phyloP scores from a whole-genome alignment of 129 eudicot genomes.

The Chrysanthemum makinoi region DNA sequence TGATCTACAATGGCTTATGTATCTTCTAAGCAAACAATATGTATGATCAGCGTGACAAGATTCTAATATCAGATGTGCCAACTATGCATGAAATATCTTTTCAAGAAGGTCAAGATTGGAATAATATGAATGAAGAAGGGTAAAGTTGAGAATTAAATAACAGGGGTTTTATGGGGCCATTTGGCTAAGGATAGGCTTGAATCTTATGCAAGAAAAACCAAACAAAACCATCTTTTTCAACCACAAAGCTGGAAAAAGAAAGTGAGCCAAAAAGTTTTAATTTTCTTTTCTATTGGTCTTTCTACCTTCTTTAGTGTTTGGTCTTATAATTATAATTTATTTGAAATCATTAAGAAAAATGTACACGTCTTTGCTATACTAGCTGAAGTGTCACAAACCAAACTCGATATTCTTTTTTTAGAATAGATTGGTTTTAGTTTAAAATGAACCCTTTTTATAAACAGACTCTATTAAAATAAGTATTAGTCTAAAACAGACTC shows the following conservation, averaged over 20 bases:
- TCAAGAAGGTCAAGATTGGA: constrained; percentile 19
- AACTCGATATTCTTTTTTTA: too few relatives aligned
- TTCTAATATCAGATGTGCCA: constrained; percentile 9
- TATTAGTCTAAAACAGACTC: too few relatives aligned
- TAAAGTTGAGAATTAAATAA: constrained; percentile 17
- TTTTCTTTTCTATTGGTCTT: background rate
- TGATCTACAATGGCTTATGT: too few relatives aligned
- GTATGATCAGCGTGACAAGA: background rate
- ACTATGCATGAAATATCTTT: constrained; percentile 21
- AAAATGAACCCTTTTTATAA: too few relatives aligned
- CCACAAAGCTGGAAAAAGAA: constrained; percentile 37
- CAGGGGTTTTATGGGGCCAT: background rate
- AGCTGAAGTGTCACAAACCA: too few relatives aligned
- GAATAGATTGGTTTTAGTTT: too few relatives aligned
- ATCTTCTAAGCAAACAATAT: background rate
- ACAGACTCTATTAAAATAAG: too few relatives aligned
- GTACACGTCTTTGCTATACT: too few relatives aligned
- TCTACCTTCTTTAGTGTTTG: background rate
- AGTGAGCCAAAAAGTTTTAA: constrained; percentile 31
- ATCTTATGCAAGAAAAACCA: constrained; percentile 32
- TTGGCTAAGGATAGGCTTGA: constrained; percentile 32
- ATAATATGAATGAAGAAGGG: constrained; percentile 10
- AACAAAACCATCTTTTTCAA: constrained; percentile 36
- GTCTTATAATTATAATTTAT: background rate
- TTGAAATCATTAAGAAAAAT: too few relatives aligned